Percentiles rank a stretch among this genome's conserved stretches.
These are phyloP conservation scores for Cyamopsis tetragonoloba DNA, from an alignment of 306 rosid species.

Conservation along the genomic window DNA sequence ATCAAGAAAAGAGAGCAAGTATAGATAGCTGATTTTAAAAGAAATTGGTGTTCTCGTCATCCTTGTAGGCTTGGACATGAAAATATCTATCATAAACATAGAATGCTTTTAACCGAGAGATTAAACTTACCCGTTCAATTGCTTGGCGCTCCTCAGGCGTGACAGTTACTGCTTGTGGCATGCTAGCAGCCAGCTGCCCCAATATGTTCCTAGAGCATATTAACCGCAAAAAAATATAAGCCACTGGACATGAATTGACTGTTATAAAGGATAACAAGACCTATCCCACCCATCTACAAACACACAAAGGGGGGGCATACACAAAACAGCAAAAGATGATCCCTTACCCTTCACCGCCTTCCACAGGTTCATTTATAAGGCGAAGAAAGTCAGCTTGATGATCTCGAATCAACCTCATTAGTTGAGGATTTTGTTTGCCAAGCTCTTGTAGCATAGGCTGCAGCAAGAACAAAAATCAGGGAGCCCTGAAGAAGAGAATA, in stretches of 20 bases:
- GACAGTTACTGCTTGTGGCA: slow-evolving; percentile 74
- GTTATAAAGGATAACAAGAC: background rate
- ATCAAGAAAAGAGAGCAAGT: background rate
- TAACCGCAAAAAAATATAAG: slow-evolving; percentile 22
- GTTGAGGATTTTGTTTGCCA: slow-evolving; percentile 95
- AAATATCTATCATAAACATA: background rate
- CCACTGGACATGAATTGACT: background rate
- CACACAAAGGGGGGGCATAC: background rate
- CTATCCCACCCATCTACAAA: background rate
- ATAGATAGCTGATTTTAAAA: background rate
- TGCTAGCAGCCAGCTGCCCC: slow-evolving; percentile 56
- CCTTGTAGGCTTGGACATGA: background rate
- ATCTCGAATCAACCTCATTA: slow-evolving; percentile 80
- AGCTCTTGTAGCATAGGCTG: slow-evolving; percentile 99
- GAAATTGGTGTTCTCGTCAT: background rate
- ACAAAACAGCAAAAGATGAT: slow-evolving; percentile 2
- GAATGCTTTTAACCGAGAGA: background rate
- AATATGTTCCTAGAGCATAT: slow-evolving; percentile 51
- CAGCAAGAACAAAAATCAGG: slow-evolving; percentile 27
- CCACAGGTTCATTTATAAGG: slow-evolving; percentile 81
- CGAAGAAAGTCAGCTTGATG: slow-evolving; percentile 91
- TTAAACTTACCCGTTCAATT: slow-evolving; percentile 79
- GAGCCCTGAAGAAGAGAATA: background rate
- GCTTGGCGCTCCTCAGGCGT: slow-evolving; percentile 94
- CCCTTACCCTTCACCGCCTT: slow-evolving; percentile 84